Percentiles rank a stretch among this genome's conserved stretches.
Conservation (phyloP, 805 yeast genomes). For the Saccharomyces mikatae region DNA sequence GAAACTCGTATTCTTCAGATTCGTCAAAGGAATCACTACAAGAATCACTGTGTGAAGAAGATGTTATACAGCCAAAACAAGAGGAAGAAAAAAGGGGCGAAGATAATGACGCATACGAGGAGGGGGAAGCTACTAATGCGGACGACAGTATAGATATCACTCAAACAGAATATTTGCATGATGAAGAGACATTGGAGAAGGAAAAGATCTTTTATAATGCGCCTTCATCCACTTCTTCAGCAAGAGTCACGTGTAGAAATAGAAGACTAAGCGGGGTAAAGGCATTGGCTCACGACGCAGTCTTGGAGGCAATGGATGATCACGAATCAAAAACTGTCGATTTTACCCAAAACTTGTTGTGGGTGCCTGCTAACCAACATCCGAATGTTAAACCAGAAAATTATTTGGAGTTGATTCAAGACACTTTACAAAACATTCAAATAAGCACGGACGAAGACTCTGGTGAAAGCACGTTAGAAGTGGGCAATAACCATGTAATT, state of each 20-base stretch:
- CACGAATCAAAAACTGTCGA: neutral
- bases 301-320: neutral
- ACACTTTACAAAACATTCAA: constrained; percentile 28
- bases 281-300: constrained; percentile 5
- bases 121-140: constrained; percentile 1
- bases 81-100: neutral
- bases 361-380: constrained; percentile 95
- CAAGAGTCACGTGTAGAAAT: neutral
- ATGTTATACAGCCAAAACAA: neutral
- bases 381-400: constrained; percentile 94
- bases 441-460: constrained; percentile 12
- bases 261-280: constrained; percentile 22
- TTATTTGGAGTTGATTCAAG: constrained; percentile 57
- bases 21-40: constrained; percentile 7
- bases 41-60: neutral
- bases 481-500: constrained; percentile 4
- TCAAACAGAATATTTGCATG: constrained; percentile 22
- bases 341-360: constrained; percentile 47
- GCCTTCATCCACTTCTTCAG: constrained; percentile 1
- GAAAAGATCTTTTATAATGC: neutral
- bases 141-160: constrained; percentile 26
- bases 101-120: constrained; percentile 2
- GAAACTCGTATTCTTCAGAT: constrained; percentile 12
- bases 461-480: constrained; percentile 9
- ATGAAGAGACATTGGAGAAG: constrained; percentile 2